phyloP scores from a whole-genome alignment of 371 early-diverging fungal species.

The Mortierella sp. region DNA sequence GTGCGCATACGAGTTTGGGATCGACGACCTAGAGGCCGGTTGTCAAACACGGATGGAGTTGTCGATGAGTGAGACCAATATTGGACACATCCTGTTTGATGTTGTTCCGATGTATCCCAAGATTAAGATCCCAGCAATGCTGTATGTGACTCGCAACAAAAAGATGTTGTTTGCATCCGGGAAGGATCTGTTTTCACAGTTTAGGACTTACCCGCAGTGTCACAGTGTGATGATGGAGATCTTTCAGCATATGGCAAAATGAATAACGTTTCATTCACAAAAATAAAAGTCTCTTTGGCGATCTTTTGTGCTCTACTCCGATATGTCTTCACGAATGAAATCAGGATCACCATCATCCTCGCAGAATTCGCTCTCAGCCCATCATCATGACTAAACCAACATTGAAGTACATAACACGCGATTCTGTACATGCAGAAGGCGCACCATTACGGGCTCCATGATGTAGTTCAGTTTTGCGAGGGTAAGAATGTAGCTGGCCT shows the following conservation, averaged over 20 bases:
- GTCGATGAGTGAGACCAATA: not conserved
- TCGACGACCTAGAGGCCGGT: not conserved
- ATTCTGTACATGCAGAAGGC: too few relatives aligned
- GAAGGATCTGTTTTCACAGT: not conserved
- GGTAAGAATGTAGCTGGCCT: not conserved
- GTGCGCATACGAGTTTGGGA: not conserved
- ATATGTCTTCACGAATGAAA: not conserved
- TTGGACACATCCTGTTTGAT: not conserved
- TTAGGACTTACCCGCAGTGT: not conserved
- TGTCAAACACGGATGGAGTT: not conserved
- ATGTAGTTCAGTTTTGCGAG: not conserved
- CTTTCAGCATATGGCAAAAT: not conserved
- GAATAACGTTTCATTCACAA: not conserved
- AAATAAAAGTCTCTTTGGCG: not conserved
- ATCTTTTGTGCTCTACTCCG: not conserved
- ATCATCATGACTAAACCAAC: not conserved
- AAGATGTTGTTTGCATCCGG: not conserved
- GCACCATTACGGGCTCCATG: not conserved
- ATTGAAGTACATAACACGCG: too few relatives aligned
- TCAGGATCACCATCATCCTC: not conserved
- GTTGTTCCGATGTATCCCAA: not conserved
- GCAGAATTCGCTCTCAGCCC: not conserved
- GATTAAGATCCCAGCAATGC: not conserved
- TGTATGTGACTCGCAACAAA: not conserved
- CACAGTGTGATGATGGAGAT: not conserved